Base-by-base conservation (phyloP, 2,329 filamentous ascomycete genomes). In the Cephalotrichum gorgonifer region DNA sequence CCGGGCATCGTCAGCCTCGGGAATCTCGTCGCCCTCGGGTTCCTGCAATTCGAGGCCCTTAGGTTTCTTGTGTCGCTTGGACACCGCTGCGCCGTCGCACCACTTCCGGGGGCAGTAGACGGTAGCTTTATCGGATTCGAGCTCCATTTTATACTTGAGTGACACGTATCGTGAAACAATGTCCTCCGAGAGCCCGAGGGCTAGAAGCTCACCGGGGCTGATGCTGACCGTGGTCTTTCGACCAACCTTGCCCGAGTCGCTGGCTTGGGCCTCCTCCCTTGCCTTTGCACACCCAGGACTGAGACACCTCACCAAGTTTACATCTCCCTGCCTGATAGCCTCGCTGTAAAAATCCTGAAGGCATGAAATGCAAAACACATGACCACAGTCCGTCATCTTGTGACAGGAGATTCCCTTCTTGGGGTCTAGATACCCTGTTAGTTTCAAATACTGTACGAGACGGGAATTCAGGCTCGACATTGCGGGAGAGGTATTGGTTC, bases 331-430 rank as follows among this genome's bases (percentile, higher is more conserved):
- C 0, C 73, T 80, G 57, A 98, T 96, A 55, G 88, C 89, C 54
- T 81, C 83, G 56, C 85, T 88, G 73, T 95, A 97, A 57, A 91
- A 96, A 57, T 91, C 88, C 54, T 87, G 84, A 3, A 98, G 72
- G 60, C 93, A 98, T n/a, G 79, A 66, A 17, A 84, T 70, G 64
- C 93, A 98, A 61, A 97, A 98, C 33, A 97, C 88, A 62, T 98
- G 91, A 0, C 80, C 81, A 63, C 93, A 98, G 51, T 84, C 81
- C 43, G 85, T 67, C 74, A 97, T 83, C 39, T 80, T 79, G 67
- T 97, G 86, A 62, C 93, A 97, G 11, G 73, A 76, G 0, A 71
- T 66, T 1, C 93, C 93, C 62, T 94, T 96, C 65, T 95, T 95
- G 1, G 89, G 89, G 63, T 97, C 91, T 77, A 50, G 2, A 39